Percentiles rank a stretch among this genome's conserved stretches.
phyloP scores from a whole-genome alignment of 2,329 filamentous ascomycete species.

The Fusarium circinatum region DNA sequence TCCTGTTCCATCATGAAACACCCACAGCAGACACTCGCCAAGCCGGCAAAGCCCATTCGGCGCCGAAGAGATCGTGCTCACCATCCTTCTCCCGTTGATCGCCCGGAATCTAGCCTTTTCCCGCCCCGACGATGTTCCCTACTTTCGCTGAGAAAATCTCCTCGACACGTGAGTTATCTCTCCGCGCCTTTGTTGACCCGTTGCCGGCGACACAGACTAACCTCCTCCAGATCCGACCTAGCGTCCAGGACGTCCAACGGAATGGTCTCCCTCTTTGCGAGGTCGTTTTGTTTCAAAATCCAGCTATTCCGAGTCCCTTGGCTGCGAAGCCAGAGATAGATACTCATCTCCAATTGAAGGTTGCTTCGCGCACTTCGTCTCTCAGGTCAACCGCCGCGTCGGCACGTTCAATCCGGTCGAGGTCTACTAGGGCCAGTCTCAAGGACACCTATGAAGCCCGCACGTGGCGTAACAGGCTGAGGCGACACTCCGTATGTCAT shows the following conservation, averaged over 20 bases:
- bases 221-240: slow-evolving; percentile 4
- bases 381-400: neutral
- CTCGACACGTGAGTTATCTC: slow-evolving; percentile 5
- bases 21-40: slow-evolving; percentile 2
- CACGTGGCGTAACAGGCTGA: slow-evolving; percentile 20
- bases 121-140: slow-evolving; percentile 13
- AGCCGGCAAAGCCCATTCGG: neutral
- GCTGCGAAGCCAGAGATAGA: neutral
- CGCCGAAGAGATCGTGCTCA: slow-evolving; percentile 5
- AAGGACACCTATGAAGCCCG: slow-evolving; percentile 18
- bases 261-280: slow-evolving; percentile 10
- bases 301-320: slow-evolving; percentile 1
- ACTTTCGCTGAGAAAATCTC: neutral
- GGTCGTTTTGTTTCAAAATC: slow-evolving; percentile 10
- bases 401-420: neutral
- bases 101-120: slow-evolving; percentile 13
- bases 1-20: slow-evolving; percentile 4
- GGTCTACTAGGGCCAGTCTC: neutral
- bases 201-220: neutral
- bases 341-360: neutral
- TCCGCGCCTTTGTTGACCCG: slow-evolving; percentile 8
- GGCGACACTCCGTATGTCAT: slow-evolving; percentile 11
- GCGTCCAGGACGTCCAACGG: neutral
- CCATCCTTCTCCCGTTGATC: neutral
- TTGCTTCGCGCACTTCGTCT: neutral